Evolutionary conservation across 2,329 filamentous ascomycete species (phyloP).

Genomic region (Penicillium sp.): DNA sequence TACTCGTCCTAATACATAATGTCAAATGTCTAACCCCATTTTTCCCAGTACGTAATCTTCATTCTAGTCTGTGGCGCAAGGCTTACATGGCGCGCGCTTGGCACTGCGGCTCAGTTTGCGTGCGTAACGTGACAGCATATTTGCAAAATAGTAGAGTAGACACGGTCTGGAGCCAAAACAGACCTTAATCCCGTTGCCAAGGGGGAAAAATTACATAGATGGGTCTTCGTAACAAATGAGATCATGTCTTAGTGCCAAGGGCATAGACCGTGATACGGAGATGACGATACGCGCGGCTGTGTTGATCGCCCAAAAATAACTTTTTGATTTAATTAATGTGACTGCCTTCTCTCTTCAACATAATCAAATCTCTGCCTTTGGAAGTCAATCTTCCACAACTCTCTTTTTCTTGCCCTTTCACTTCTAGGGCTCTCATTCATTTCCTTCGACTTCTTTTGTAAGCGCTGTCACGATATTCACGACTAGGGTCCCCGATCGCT

Average conservation of each 20-base stretch:
- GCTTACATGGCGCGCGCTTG: constrained; percentile 1
- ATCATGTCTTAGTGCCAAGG: background rate
- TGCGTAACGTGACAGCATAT: background rate
- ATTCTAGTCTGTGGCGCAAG: background rate
- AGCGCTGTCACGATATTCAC: background rate
- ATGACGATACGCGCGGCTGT: constrained; percentile 22
- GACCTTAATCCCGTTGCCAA: background rate
- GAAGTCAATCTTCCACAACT: background rate
- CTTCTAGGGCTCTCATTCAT: background rate
- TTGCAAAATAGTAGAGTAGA: background rate
- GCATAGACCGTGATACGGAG: constrained; percentile 1
- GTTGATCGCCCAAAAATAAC: constrained; percentile 27
- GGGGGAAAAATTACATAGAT: background rate
- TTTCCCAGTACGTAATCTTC: background rate
- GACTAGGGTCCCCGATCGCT: constrained; percentile 2
- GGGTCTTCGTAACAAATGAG: background rate
- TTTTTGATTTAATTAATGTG: constrained; percentile 13
- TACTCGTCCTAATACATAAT: constrained; percentile 27
- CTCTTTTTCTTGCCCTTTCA: background rate
- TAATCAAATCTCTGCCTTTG: background rate
- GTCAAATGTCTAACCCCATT: constrained; percentile 14
- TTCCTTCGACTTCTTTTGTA: background rate
- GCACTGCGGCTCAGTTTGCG: constrained; percentile 8
- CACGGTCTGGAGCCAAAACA: background rate
- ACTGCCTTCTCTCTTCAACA: constrained; percentile 15